These are phyloP conservation scores for Calonectria pseudoturangicola DNA, from an alignment of 2,329 filamentous ascomycete species.

Conservation along the genomic window DNA sequence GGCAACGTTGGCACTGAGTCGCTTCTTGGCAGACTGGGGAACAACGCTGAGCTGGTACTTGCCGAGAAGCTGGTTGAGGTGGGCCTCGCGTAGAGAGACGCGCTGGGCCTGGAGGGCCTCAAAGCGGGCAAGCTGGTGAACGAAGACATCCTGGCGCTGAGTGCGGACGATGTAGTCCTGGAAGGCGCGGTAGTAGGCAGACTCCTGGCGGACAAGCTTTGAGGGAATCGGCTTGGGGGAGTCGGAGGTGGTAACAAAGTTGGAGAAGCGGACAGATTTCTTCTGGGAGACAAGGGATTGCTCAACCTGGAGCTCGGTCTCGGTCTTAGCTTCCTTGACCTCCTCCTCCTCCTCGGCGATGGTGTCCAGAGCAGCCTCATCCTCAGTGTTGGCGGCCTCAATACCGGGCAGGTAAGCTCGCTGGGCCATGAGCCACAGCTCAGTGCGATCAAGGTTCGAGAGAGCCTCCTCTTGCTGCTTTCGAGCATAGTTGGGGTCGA, in stretches of 20 bases:
- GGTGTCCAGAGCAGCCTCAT: constrained; percentile 61
- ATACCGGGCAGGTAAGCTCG: constrained; percentile 84
- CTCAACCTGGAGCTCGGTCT: constrained; percentile 54
- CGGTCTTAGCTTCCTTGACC: constrained; percentile 52
- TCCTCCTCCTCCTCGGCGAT: constrained; percentile 60
- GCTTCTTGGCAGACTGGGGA: constrained; percentile 81
- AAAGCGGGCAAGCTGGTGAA: constrained; percentile 89
- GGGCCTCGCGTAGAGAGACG: constrained; percentile 81
- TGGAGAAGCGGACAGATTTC: constrained; percentile 86
- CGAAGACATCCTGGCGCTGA: constrained; percentile 83
- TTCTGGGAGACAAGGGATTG: constrained; percentile 66
- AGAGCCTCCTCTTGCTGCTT: constrained; percentile 83
- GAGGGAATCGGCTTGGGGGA: constrained; percentile 71
- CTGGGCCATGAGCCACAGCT: constrained; percentile 90
- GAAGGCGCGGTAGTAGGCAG: constrained; percentile 92
- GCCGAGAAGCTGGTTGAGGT: constrained; percentile 88
- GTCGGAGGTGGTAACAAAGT: constrained; percentile 67
- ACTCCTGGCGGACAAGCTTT: constrained; percentile 76
- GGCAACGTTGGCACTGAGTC: constrained; percentile 82
- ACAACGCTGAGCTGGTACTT: constrained; percentile 86
- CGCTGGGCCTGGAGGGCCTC: constrained; percentile 92
- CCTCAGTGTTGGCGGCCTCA: constrained; percentile 65
- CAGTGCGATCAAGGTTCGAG: constrained; percentile 88
- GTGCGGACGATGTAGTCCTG: constrained; percentile 82
- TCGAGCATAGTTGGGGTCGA: constrained; percentile 83